Percentiles rank a stretch among this genome's conserved stretches.
These are phyloP conservation scores for Tetrapisispora phaffii DNA, from an alignment of 805 yeast genomes.

Conservation along the genomic window DNA sequence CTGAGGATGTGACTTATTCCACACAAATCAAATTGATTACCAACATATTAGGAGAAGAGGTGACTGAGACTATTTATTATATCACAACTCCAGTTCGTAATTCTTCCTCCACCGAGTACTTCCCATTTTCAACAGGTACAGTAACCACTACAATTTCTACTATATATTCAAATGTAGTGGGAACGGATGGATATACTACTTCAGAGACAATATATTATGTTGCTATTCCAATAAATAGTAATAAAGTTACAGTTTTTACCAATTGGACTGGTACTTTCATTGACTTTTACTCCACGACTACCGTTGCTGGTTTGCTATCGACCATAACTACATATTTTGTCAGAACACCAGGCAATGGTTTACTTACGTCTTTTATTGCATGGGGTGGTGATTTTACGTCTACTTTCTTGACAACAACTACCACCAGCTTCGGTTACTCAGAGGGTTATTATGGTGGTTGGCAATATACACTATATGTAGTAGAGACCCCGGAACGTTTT, in stretches of 20 bases:
- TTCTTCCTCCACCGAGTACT: not conserved
- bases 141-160: not conserved
- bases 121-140: constrained; percentile 1
- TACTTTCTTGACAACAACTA: not conserved
- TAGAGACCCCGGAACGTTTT: not conserved
- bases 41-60: no score
- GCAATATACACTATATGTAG: not conserved
- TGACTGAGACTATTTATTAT: no score
- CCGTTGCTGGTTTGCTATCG: not conserved
- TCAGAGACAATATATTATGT: not conserved
- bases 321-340: not conserved
- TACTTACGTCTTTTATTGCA: not conserved
- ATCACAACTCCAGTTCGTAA: not conserved
- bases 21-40: no score
- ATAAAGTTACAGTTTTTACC: not conserved
- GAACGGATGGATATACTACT: not conserved
- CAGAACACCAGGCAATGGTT: not conserved
- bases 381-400: not conserved
- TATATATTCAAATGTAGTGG: not conserved
- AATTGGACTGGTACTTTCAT: not conserved
- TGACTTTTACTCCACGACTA: not conserved
- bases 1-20: no score
- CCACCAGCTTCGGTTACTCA: not conserved
- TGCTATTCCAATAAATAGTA: not conserved
- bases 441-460: not conserved